Evolutionary conservation across 257 asterid species (phyloP).

Genomic region (Euphrasia confusa): DNA sequence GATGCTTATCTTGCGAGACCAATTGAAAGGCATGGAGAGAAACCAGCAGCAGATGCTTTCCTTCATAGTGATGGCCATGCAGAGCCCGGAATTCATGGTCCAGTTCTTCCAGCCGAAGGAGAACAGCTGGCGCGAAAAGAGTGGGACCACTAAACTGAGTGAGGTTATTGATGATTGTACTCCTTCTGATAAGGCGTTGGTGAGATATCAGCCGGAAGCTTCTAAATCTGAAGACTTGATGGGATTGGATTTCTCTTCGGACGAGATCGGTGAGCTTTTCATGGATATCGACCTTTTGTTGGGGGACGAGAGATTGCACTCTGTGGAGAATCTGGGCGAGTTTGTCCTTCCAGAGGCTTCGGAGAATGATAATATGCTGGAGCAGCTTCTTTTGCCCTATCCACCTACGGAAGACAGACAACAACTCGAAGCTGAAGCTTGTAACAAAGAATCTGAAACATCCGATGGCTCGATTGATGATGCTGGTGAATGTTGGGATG

Average conservation of each 20-base stretch:
- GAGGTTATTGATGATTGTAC: conserved; percentile 48
- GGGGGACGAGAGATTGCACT: conserved; percentile 45
- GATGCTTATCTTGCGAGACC: conserved; percentile 52
- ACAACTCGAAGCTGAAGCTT: neutral
- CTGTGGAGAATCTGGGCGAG: conserved; percentile 42
- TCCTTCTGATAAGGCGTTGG: conserved; percentile 52
- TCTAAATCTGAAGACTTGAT: conserved; percentile 39
- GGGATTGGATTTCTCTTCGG: conserved; percentile 62
- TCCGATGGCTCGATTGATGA: conserved; percentile 25
- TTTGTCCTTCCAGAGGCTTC: conserved; percentile 47
- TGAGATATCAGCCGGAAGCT: conserved; percentile 59
- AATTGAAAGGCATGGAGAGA: conserved; percentile 75
- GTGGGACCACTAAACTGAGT: conserved; percentile 41
- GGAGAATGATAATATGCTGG: conserved; percentile 53
- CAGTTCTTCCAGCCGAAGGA: conserved; percentile 86
- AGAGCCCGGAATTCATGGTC: conserved; percentile 65
- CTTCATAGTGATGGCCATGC: conserved; percentile 96
- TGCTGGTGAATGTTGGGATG: conserved; percentile 20
- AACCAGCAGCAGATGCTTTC: conserved; percentile 95
- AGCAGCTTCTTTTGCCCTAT: conserved; percentile 56
- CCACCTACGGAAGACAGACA: conserved; percentile 35
- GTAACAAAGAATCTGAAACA: neutral
- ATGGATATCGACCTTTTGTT: conserved; percentile 47
- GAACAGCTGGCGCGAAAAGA: conserved; percentile 50
- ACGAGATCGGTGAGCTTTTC: conserved; percentile 61